Evolutionary conservation across 2,329 filamentous ascomycete species (phyloP), one percentile per base, ranked within the genome.

Genomic region (Fusarium veterinarium): DNA sequence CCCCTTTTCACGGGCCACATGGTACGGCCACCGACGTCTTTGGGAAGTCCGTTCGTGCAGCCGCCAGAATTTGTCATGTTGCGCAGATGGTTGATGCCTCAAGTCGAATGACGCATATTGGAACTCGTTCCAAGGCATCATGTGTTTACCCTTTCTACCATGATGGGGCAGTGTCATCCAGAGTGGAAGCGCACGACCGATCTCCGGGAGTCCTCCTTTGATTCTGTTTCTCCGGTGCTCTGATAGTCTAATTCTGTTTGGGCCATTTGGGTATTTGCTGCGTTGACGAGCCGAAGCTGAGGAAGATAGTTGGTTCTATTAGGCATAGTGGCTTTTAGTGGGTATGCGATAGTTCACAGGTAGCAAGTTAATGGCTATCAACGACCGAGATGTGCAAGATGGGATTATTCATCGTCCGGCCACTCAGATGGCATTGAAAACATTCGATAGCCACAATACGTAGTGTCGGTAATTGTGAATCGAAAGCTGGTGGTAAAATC

Each of bases 1-100:
- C 58, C 66, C 64, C 61, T 64, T 61, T 49, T 51, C 58, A 53
- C 57, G 66, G 65, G 44, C 73, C 74, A 76, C 64, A 74, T 72
- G 72, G 62, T 49, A 62, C 45, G 62, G 60, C 67, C 67, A 60
- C 69, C 48, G 67, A 67, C 62, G 67, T 72, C 44, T 60, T 70
- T 67, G 48, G 58, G 28, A 48, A 73, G 35, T 51, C 48, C 49
- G 42, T 73, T 46, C 42, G 53, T 33, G 51, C 59, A 57, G 60
- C 61, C 46, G 55, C 55, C 41, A 48, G 31, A 60, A 62, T 59
- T 75, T 58, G 57, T 67, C 61, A 73, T 73, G 37, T 62, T 56
- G 52, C 46, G n/a, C 62, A 52, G 53, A 69, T 40, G 51, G 49
- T 60, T 51, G 45, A 56, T 56, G 64, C 55, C 59, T 53, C 48